Base-by-base conservation (phyloP, 306 rosid species). In the Trifolium dubium region DNA sequence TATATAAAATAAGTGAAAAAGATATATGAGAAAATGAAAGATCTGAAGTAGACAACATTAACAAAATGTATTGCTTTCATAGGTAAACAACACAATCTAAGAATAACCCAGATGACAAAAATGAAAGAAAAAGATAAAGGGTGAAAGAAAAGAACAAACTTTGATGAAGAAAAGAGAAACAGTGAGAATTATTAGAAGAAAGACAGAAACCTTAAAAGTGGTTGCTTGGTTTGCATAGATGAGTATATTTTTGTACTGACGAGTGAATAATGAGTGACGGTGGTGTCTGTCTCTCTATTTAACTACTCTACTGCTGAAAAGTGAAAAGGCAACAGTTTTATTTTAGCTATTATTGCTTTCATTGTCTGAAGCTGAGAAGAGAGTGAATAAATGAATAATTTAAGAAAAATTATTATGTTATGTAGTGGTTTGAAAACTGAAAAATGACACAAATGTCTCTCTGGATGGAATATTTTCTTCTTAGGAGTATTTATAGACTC, bases 141-240 rank as follows among this genome's bases (percentile, higher is more conserved):
- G 32, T 3, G 8, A 32, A 43, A 64, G 35, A 65, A 79, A 72
- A 49, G 43, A 54, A 7, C 74, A 65, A 64, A 64, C 68, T 78
- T 78, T 23, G 64, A 73, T 35, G 17, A 43, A 23, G 9, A 23
- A 19, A 7, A 72, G 17, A 69, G 44, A 19, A 10, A 17, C 10
- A 5, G 18, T 30, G 4, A 28, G 15, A 5, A 49, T 14, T 5
- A 5, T 19, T n/a, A 23, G 64, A 59, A 10, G 8, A 4, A n/a
- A 34, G 46, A 14, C 44, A 62, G 12, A 2, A 34, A 62, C 28
- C 29, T 43, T 1, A 67, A 28, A 44, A 44, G 41, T 12, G 6
- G 32, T 67, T 67, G 4, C 72, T 67, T 67, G 5, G 44, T 28
- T 44, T 13, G 6, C 71, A 65, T 32, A 32, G 43, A 32, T 32